Conservation (phyloP, 352 stramenopile species). For the Globisporangium spiculum region DNA sequence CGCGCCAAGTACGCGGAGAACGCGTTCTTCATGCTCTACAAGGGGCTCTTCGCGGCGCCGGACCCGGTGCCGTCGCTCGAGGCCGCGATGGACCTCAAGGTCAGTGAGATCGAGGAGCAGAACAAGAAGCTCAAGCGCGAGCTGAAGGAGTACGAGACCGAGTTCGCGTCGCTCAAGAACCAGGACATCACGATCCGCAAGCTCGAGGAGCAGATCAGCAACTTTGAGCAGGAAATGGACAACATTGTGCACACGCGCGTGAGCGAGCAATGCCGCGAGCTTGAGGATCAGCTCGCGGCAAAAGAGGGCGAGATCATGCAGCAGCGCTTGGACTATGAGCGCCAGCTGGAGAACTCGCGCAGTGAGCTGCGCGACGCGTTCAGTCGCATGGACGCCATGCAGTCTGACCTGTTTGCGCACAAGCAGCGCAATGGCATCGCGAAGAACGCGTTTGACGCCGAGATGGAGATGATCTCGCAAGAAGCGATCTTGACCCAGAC, state of each 20-base stretch:
- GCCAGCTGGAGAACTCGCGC: constrained; percentile 56
- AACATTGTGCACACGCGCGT: constrained; percentile 60
- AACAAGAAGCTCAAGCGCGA: constrained; percentile 90
- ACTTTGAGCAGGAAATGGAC: constrained; percentile 75
- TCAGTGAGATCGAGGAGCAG: constrained; percentile 88
- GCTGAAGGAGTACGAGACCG: constrained; percentile 91
- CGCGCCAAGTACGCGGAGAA: constrained; percentile 91
- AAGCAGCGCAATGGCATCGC: constrained; percentile 74
- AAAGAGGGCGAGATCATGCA: constrained; percentile 78
- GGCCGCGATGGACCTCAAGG: constrained; percentile 46
- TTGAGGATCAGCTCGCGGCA: constrained; percentile 63
- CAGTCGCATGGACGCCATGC: constrained; percentile 83
- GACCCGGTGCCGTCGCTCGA: constrained; percentile 80
- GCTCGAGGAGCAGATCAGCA: constrained; percentile 88
- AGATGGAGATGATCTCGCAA: constrained; percentile 89
- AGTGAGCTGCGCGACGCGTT: constrained; percentile 62
- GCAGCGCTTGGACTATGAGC: constrained; percentile 74
- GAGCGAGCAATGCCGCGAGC: constrained; percentile 50
- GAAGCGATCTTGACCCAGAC: constrained; percentile 76
- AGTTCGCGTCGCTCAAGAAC: constrained; percentile 95
- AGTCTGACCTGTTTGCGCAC: constrained; percentile 89
- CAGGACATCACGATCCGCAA: constrained; percentile 97
- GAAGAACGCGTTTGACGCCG: constrained; percentile 60
- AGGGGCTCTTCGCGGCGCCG: constrained; percentile 79
- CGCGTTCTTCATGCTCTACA: constrained; percentile 87